A percentile compares a stretch with the other conserved stretches of the same genome.
phyloP scores from a whole-genome alignment of 1,284 basidiomycete species.

The Xerocomus minutiporus region DNA sequence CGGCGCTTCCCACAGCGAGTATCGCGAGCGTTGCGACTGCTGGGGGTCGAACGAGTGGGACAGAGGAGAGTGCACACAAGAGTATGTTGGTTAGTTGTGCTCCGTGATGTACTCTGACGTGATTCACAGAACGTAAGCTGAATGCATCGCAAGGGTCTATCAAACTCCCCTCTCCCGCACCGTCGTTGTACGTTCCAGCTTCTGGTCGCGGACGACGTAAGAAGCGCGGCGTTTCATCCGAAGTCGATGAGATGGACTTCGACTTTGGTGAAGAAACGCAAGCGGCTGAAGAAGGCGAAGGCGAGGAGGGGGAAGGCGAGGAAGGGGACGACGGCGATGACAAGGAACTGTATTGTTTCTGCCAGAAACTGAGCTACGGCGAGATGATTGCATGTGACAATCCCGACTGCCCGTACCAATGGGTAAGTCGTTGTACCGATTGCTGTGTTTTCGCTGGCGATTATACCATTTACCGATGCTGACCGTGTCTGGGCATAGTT shows the following conservation, averaged over 20 bases:
- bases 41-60: slow-evolving; percentile 14
- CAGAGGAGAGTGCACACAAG: slow-evolving; percentile 30
- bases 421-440: slow-evolving; percentile 45
- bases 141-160: slow-evolving; percentile 32
- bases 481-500: slow-evolving; percentile 39
- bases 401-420: slow-evolving; percentile 63
- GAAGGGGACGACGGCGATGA: slow-evolving; percentile 49
- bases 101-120: slow-evolving; percentile 2
- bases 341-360: slow-evolving; percentile 60
- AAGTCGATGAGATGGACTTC: slow-evolving; percentile 33
- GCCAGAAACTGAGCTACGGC: slow-evolving; percentile 60
- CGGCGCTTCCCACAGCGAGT: slow-evolving; percentile 26
- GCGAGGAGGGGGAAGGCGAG: slow-evolving; percentile 47
- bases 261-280: slow-evolving; percentile 32
- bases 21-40: not conserved
- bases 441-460: not conserved
- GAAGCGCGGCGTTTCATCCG: slow-evolving; percentile 36
- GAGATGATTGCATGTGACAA: slow-evolving; percentile 75
- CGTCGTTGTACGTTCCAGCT: slow-evolving; percentile 27
- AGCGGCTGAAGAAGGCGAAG: slow-evolving; percentile 39
- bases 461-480: slow-evolving; percentile 11
- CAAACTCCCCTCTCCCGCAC: slow-evolving; percentile 36
- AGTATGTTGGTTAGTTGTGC: slow-evolving; percentile 19
- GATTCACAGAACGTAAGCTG: slow-evolving; percentile 30
- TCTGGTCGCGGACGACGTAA: slow-evolving; percentile 37